A percentile compares a stretch with the other conserved stretches of the same genome.
Conservation (phyloP, 148 eudicot genomes). For the Tetragonia tetragonoides region DNA sequence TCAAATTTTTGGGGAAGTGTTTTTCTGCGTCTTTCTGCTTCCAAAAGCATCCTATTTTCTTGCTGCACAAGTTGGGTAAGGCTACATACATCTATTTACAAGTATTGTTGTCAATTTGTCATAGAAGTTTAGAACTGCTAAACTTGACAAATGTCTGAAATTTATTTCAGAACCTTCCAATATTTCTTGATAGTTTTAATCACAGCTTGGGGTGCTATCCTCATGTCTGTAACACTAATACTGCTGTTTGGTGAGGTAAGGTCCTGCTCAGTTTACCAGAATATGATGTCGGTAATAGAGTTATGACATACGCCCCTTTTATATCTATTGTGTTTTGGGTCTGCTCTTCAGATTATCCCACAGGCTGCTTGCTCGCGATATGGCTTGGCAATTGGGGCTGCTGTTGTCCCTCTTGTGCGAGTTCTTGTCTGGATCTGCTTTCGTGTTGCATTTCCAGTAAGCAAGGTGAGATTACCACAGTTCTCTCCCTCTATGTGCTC, state of each 20-base stretch:
- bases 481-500: too few species aligned
- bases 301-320: not conserved
- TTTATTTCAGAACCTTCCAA: slow-evolving; percentile 47
- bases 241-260: slow-evolving; percentile 56
- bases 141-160: too few species aligned
- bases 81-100: too few species aligned
- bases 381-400: slow-evolving; percentile 59
- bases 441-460: slow-evolving; percentile 65
- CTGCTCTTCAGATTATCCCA: slow-evolving; percentile 46
- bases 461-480: slow-evolving; percentile 50
- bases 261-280: not conserved
- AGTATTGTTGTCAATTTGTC: too few species aligned
- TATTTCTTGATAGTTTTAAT: slow-evolving; percentile 43
- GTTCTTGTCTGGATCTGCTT: slow-evolving; percentile 58
- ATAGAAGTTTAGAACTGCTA: not conserved
- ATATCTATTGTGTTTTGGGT: not conserved
- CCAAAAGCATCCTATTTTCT: too few species aligned
- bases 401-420: slow-evolving; percentile 52
- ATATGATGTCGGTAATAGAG: not conserved
- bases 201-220: slow-evolving; percentile 42
- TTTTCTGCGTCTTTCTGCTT: too few species aligned
- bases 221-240: slow-evolving; percentile 48
- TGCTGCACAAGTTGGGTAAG: too few species aligned
- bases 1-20: too few species aligned
- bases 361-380: slow-evolving; percentile 50